Base-by-base conservation (phyloP, 768 basidiomycete genomes). In the Pisolithus marmoratus region DNA sequence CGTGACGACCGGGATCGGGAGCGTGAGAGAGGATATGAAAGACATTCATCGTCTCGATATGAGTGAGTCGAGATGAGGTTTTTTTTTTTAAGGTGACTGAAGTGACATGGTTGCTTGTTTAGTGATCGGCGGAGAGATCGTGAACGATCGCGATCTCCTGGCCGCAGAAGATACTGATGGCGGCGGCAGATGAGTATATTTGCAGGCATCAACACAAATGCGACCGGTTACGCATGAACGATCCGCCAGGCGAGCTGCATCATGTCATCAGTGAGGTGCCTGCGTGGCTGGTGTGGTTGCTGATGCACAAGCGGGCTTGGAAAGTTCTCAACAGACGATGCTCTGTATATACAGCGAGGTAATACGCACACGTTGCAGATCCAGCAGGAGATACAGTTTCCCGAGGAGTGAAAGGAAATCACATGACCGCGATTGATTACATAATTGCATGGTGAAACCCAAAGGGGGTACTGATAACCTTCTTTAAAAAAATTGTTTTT, bases 111-210 rank as follows among this genome's bases (percentile, higher is more conserved):
- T 48, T 57, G 48, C 60, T 26, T 44, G 4, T 44, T 56, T 67
- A 82, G 84, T 61, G 84, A 86, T 72, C 80, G 85, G 70, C 79
- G 84, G 45, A 71, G 84, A 63, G 84, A 85, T 66, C 72, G 84
- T 58, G 84, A 86, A 70, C 83, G 85, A 60, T 86, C 85, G 57
- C 77, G 85, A 70, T 85, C 84, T 53, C 85, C 85, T 11, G 77
- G 82, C 41, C 72, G 85, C 58, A 75, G 84, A 69, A 75, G 79
- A 59, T 83, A 80, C 60, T 83, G 68, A 75, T 46, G 50, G 24
- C n/a, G n/a, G n/a, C n/a, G n/a, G n/a, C n/a, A n/a, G n/a, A n/a
- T n/a, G n/a, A n/a, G n/a, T n/a, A n/a, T n/a, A n/a, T n/a, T n/a
- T n/a, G n/a, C n/a, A n/a, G n/a, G n/a, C n/a, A 34, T 34, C 34